Conservation (phyloP, 495 filamentous ascomycete genomes). For the Lasiosphaeris hirsuta region DNA sequence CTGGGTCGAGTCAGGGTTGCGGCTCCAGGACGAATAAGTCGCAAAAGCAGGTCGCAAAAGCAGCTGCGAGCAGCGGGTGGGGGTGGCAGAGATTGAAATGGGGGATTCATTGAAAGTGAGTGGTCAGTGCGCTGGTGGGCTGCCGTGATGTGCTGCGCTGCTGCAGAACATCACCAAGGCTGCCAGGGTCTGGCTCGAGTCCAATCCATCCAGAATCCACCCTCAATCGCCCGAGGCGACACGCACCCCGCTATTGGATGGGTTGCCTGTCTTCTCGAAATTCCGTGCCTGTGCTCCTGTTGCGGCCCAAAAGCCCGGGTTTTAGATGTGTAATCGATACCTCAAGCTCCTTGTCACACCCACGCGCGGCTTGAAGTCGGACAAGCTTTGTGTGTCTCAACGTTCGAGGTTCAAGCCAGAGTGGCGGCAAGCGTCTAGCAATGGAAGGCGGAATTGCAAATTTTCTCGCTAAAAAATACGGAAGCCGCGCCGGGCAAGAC, state of each 20-base stretch:
- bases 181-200: no score
- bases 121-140: background rate
- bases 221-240: no score
- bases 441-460: no score
- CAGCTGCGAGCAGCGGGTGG: background rate
- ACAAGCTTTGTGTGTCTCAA: background rate
- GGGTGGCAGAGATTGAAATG: conserved; percentile 14
- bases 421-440: no score
- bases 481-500: no score
- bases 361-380: background rate
- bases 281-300: no score
- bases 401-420: background rate
- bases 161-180: background rate
- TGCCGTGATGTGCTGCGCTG: background rate
- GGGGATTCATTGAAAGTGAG: background rate
- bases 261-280: no score
- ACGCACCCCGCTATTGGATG: no score
- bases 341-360: background rate
- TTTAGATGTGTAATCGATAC: background rate
- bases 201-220: no score
- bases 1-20: background rate
- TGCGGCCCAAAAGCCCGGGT: background rate
- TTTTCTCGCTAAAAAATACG: no score
- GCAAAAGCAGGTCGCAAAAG: background rate
- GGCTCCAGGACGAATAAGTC: conserved; percentile 1